These are phyloP conservation scores for Phytophthora hybrid DNA, from an alignment of 352 stramenopile genomes.

Conservation along the genomic window DNA sequence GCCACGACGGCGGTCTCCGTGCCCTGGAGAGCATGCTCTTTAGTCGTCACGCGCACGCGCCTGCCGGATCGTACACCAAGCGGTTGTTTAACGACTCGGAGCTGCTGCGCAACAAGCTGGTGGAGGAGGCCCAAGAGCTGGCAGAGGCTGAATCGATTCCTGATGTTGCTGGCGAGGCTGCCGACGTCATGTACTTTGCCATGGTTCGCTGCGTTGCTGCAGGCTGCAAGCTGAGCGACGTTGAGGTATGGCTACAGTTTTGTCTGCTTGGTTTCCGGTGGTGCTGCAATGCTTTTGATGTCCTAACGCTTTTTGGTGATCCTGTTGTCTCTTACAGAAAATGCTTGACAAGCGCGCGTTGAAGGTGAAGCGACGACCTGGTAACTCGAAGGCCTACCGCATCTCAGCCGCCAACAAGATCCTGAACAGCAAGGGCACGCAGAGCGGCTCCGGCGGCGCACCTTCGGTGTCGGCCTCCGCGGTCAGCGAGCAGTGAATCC, in stretches of 20 bases:
- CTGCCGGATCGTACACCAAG: constrained; percentile 97
- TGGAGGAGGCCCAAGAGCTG: constrained; percentile 97
- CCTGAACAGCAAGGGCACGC: constrained; percentile 55
- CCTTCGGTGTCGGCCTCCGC: constrained; percentile 18
- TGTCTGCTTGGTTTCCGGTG: constrained; percentile 10
- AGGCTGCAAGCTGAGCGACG: constrained; percentile 93
- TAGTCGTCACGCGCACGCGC: constrained; percentile 87
- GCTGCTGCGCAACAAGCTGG: constrained; percentile 96
- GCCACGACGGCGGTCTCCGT: constrained; percentile 83
- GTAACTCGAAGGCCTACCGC: constrained; percentile 90
- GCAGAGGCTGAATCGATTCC: constrained; percentile 85
- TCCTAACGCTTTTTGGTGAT: constrained; percentile 18
- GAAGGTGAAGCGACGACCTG: constrained; percentile 92
- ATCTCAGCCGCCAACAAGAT: constrained; percentile 85
- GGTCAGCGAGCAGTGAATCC: constrained; percentile 16
- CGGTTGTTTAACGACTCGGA: constrained; percentile 93
- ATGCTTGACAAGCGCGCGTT: constrained; percentile 93
- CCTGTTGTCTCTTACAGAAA: constrained; percentile 40
- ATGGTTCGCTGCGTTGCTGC: constrained; percentile 94
- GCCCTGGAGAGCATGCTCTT: constrained; percentile 92
- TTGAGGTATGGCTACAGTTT: constrained; percentile 62
- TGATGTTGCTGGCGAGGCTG: constrained; percentile 94
- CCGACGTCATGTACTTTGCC: constrained; percentile 97
- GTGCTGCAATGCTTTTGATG: constrained; percentile 8
- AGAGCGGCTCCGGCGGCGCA: constrained; percentile 9